Evolutionary conservation across 208 protist species (phyloP).

Genomic region (Wallacemonas rigidus): DNA sequence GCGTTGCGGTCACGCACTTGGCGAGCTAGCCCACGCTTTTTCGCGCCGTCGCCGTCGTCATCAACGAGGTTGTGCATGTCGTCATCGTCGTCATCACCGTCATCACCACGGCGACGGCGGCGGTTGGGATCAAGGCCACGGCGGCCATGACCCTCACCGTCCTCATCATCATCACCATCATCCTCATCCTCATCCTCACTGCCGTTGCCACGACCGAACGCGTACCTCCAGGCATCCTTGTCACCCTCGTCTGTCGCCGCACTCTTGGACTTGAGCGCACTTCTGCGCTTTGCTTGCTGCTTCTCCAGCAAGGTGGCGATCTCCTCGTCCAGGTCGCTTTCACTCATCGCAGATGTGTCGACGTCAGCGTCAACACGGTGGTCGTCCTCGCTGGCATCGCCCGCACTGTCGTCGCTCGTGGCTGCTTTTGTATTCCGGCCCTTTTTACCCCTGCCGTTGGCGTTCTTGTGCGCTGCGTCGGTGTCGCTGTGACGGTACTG

Average conservation of each 20-base stretch:
- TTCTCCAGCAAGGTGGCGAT: slow-evolving; percentile 57
- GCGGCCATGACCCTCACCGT: slow-evolving; percentile 31
- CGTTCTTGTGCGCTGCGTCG: background rate
- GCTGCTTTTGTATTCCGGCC: background rate
- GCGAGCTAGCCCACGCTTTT: slow-evolving; percentile 3
- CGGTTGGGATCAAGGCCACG: slow-evolving; percentile 37
- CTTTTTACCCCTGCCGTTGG: background rate
- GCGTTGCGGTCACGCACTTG: slow-evolving; percentile 38
- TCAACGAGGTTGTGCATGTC: slow-evolving; percentile 32
- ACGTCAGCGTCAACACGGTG: slow-evolving; percentile 13
- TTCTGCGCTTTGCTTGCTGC: slow-evolving; percentile 29
- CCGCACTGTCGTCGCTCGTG: slow-evolving; percentile 3
- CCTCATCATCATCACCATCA: slow-evolving; percentile 38
- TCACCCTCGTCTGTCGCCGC: slow-evolving; percentile 20
- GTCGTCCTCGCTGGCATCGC: slow-evolving; percentile 18
- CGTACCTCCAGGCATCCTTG: slow-evolving; percentile 78
- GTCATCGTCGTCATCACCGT: slow-evolving; percentile 29
- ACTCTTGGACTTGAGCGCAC: slow-evolving; percentile 21
- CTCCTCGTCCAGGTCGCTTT: slow-evolving; percentile 88
- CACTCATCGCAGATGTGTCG: slow-evolving; percentile 47
- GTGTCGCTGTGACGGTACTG: slow-evolving; percentile 26
- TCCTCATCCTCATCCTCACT: slow-evolving; percentile 45
- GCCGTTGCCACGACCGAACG: slow-evolving; percentile 68
- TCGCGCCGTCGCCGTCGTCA: slow-evolving; percentile 33
- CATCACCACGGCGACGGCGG: slow-evolving; percentile 31